These are phyloP conservation scores for Gautieria morchelliformis DNA, from an alignment of 768 basidiomycete species.

Conservation along the genomic window DNA sequence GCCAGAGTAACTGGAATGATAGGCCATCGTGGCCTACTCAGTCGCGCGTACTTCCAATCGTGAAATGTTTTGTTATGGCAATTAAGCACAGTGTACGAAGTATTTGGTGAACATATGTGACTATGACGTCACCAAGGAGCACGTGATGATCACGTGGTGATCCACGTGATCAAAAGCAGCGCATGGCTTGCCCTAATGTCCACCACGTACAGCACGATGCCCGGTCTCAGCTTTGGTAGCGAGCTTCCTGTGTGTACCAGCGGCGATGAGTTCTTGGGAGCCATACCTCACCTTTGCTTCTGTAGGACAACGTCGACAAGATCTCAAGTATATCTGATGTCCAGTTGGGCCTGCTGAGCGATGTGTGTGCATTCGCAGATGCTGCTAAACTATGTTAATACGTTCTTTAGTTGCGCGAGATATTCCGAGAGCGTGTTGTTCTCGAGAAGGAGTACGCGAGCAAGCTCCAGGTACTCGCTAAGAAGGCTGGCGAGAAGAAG, in stretches of 20 bases:
- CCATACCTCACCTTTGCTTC: not conserved
- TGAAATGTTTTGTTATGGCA: too few species aligned
- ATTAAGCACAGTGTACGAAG: too few species aligned
- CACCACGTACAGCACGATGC: constrained; percentile 10
- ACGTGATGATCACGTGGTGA: not conserved
- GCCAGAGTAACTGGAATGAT: too few species aligned
- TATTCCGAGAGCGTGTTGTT: constrained; percentile 54
- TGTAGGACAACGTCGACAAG: constrained; percentile 65
- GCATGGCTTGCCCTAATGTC: not conserved
- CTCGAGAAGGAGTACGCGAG: constrained; percentile 74
- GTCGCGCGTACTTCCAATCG: too few species aligned
- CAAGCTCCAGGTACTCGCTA: constrained; percentile 56
- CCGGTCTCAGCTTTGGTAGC: constrained; percentile 1
- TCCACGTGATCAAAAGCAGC: constrained; percentile 5
- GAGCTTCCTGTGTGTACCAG: constrained; percentile 6
- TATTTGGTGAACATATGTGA: too few species aligned
- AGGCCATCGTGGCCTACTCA: too few species aligned
- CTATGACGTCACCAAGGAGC: too few species aligned
- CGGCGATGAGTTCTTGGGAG: not conserved
- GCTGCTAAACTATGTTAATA: not conserved
- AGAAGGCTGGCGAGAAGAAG: constrained; percentile 66
- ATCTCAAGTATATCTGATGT: constrained; percentile 48
- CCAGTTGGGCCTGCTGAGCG: constrained; percentile 53
- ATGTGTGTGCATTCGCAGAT: constrained; percentile 37
- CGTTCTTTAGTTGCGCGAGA: constrained; percentile 50